Base-by-base conservation (phyloP, 305 asterid genomes). In the Caryopteris hybrid region DNA sequence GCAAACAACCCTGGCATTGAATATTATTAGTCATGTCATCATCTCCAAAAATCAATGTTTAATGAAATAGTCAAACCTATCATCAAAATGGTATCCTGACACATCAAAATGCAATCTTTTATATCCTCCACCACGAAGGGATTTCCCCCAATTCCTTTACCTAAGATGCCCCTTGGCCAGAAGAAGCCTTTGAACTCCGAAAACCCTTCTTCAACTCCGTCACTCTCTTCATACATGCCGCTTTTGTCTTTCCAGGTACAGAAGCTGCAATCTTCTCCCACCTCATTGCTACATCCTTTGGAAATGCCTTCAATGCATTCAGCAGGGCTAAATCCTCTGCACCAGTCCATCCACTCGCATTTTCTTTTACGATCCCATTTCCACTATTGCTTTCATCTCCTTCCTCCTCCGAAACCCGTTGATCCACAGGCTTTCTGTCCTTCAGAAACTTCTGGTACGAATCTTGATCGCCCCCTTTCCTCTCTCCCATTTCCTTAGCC, bases 211-310 rank as follows among this genome's bases (percentile, higher is more conserved):
- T 93, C 88, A 93, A 76, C 45, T 83, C 95, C 2, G 82, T 39
- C 73, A 93, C 82, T 75, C 97, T 87, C 78, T 83, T 88, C 79
- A 85, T 64, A 59, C 99, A 93, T 0, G 85, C 89, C 0, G 92
- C 71, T 78, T 88, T 93, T 0, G 84, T 68, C 76, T 85, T 91
- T 56, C 96, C 99, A 0, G 96, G 96, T 50, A 93, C 82, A 7
- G 97, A 85, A 7, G 90, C 89, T 0, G 91, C 91, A 69, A 93
- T 78, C 84, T 93, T 93, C 90, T 93, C 99, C 99, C 99, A 93
- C 75, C 97, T 78, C 97, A 93, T 84, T 0, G 88, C 74, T 39
- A 75, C 89, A 2, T 93, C 97, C 81, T 90, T 93, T 0, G 96
- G 96, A 64, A 93, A 93, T 0, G 88, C 77, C 80, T 90, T 93